Percentiles rank a stretch among this genome's conserved stretches.
These are phyloP conservation scores for Leucogyrophana mollusca DNA, from an alignment of 768 basidiomycete species.

Conservation along the genomic window DNA sequence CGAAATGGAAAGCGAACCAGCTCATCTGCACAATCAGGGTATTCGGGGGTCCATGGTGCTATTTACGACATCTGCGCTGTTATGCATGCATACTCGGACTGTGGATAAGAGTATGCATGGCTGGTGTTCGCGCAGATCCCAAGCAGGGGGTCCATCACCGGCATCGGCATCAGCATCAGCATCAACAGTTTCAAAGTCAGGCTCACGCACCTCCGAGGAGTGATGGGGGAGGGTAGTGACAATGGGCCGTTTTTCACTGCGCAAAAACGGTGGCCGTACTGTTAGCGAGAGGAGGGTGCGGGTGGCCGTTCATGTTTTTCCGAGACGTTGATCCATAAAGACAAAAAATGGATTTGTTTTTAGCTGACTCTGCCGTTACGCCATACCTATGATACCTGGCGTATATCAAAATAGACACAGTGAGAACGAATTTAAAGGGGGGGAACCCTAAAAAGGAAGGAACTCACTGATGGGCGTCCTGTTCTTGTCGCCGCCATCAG, in stretches of 20 bases:
- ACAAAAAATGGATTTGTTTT: not conserved
- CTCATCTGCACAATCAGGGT: conserved; percentile 13
- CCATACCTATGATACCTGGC: not conserved
- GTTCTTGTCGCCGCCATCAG: conserved; percentile 14
- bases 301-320: conserved; percentile 15
- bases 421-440: conserved; percentile 22
- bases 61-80: not conserved
- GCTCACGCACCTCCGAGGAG: conserved; percentile 20
- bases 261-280: conserved; percentile 10
- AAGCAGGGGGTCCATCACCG: not conserved
- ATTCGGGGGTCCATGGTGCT: conserved; percentile 21
- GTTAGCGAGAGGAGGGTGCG: conserved; percentile 5
- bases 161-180: too few relatives aligned
- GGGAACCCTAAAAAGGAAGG: conserved; percentile 7
- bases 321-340: conserved; percentile 10
- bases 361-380: conserved; percentile 2
- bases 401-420: conserved; percentile 17
- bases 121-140: conserved; percentile 5
- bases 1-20: conserved; percentile 14
- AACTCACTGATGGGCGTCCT: conserved; percentile 16
- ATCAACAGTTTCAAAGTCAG: not conserved
- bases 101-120: too few relatives aligned
- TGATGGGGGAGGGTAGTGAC: not conserved
- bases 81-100: too few relatives aligned
- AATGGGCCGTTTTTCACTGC: conserved; percentile 6